These are phyloP conservation scores for Penicillium atrosanguineum DNA, from an alignment of 495 filamentous ascomycete species.

Conservation along the genomic window DNA sequence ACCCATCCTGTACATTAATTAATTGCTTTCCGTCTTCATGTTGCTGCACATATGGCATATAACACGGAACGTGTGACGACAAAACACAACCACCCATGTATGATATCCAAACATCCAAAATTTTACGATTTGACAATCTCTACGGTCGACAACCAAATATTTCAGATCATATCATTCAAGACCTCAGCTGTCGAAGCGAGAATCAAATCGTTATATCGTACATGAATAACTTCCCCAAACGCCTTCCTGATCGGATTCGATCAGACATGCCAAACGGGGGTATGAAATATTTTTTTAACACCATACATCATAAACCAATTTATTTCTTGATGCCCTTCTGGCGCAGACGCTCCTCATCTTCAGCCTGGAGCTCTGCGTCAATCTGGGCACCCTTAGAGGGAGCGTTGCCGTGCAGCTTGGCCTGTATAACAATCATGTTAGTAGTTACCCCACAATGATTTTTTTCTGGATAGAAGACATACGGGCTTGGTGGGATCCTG, in stretches of 20 bases:
- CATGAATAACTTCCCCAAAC: conserved; percentile 11
- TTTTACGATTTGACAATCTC: background rate
- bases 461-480: conserved; percentile 24
- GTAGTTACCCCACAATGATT: background rate
- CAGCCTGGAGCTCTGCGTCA: conserved; percentile 65
- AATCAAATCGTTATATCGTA: conserved; percentile 22
- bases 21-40: background rate
- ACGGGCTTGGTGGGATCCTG: conserved; percentile 68
- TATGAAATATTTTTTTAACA: background rate
- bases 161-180: background rate
- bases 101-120: no score
- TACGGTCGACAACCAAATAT: background rate
- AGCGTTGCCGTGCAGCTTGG: conserved; percentile 66
- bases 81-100: background rate
- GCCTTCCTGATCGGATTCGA: background rate
- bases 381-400: conserved; percentile 70
- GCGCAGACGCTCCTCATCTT: conserved; percentile 64
- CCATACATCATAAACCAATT: conserved; percentile 2
- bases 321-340: conserved; percentile 57
- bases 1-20: background rate
- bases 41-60: background rate
- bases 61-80: background rate
- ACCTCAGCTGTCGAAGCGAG: background rate
- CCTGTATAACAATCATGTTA: conserved; percentile 39
- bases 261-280: background rate